Evolutionary conservation across 495 filamentous ascomycete species (phyloP).

Genomic region (Aspergillus nidulans): DNA sequence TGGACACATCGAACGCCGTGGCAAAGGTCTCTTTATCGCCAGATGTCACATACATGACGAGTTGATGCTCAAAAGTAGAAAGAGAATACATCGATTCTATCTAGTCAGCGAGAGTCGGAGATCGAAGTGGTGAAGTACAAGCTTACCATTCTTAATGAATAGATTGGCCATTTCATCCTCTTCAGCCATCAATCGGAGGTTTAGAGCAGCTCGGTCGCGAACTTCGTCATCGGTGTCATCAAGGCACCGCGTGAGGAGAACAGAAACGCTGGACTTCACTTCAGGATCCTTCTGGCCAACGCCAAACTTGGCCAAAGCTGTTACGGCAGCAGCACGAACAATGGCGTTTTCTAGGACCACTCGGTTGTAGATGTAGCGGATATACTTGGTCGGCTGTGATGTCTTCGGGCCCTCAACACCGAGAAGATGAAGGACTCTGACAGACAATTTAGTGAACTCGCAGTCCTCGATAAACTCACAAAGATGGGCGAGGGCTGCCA

Average conservation of each 20-base stretch:
- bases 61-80: constrained; percentile 93
- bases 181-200: constrained; percentile 79
- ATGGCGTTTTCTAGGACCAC: constrained; percentile 97
- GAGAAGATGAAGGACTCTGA: constrained; percentile 88
- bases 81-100: constrained; percentile 74
- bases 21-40: constrained; percentile 80
- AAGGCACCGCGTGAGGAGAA: constrained; percentile 86
- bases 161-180: constrained; percentile 77
- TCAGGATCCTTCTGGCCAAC: constrained; percentile 95
- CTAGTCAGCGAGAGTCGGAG: constrained; percentile 17
- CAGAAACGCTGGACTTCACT: constrained; percentile 90
- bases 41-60: constrained; percentile 96
- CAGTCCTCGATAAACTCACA: constrained; percentile 99
- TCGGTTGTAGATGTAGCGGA: constrained; percentile 98
- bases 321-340: constrained; percentile 92
- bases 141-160: constrained; percentile 87
- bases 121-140: background rate
- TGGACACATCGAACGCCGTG: constrained; percentile 80
- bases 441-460: constrained; percentile 97
- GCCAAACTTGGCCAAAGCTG: constrained; percentile 93
- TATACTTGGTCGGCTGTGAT: constrained; percentile 93
- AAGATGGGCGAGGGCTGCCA: constrained; percentile 78
- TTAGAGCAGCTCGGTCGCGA: constrained; percentile 89
- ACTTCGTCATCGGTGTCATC: constrained; percentile 99
- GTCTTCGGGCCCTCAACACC: constrained; percentile 95